A percentile compares a stretch with the other conserved stretches of the same genome.
These are phyloP conservation scores for Arthrobotrys iridis DNA, from an alignment of 2,329 filamentous ascomycete genomes.

Conservation along the genomic window DNA sequence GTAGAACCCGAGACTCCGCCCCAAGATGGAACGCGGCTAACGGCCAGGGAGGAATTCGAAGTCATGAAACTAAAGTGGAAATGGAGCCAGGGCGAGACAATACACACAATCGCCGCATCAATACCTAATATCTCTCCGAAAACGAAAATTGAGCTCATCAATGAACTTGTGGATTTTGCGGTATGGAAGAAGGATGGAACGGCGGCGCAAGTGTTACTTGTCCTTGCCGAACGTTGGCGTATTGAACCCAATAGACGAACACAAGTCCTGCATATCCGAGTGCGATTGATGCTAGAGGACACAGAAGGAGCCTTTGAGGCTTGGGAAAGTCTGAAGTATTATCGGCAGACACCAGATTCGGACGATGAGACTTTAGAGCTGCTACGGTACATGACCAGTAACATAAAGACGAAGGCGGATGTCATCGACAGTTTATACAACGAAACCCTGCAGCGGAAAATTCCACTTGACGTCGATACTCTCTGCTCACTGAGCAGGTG, in stretches of 20 bases:
- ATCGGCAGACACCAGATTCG: conserved; percentile 46
- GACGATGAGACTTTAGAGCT: conserved; percentile 52
- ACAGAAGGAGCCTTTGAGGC: conserved; percentile 74
- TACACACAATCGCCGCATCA: conserved; percentile 33
- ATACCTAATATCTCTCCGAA: conserved; percentile 76
- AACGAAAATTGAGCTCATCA: conserved; percentile 77
- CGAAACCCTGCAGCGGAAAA: conserved; percentile 54
- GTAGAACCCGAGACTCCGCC: conserved; percentile 7
- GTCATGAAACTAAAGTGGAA: conserved; percentile 50
- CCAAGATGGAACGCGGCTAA: conserved; percentile 1
- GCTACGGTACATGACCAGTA: conserved; percentile 49
- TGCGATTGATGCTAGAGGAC: conserved; percentile 78
- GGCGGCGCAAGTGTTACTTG: conserved; percentile 77
- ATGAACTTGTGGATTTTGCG: conserved; percentile 77
- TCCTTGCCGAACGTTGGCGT: conserved; percentile 72
- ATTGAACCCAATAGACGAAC: conserved; percentile 76
- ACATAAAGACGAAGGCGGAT: conserved; percentile 28
- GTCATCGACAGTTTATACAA: conserved; percentile 52
- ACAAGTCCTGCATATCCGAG: conserved; percentile 77
- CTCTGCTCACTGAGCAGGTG: conserved; percentile 48
- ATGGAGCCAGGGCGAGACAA: conserved; percentile 38
- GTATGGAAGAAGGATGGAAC: conserved; percentile 75
- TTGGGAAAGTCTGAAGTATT: conserved; percentile 68
- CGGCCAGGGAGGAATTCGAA: conserved; percentile 29
- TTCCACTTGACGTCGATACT: conserved; percentile 44